Percentiles rank a stretch among this genome's conserved stretches.
These are phyloP conservation scores for Cryptosporidium baileyi DNA, from an alignment of 169 alveolate species.

Conservation along the genomic window DNA sequence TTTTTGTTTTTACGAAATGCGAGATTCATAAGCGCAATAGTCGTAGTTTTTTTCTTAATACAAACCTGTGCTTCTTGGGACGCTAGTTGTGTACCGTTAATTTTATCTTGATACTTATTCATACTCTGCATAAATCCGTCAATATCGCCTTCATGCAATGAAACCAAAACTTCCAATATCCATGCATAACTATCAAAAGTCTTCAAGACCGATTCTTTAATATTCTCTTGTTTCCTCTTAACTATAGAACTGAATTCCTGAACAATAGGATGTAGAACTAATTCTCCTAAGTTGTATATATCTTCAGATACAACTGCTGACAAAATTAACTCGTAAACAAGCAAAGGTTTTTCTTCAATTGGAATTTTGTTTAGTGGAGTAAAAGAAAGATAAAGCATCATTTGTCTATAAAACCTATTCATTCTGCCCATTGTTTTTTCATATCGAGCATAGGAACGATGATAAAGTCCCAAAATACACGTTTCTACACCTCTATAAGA, in stretches of 20 bases:
- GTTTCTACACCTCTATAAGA: conserved; percentile 37
- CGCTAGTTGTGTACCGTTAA: conserved; percentile 13
- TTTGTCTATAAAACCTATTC: conserved; percentile 35
- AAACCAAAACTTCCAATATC: conserved; percentile 44
- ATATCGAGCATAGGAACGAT: conserved; percentile 43
- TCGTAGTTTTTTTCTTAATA: conserved; percentile 34
- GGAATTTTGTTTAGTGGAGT: conserved; percentile 57
- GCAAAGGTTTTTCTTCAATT: neutral
- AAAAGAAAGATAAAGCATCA: conserved; percentile 18
- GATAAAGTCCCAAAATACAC: conserved; percentile 21
- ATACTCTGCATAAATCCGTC: neutral
- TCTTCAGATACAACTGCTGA: conserved; percentile 60
- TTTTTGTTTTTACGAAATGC: conserved; percentile 41
- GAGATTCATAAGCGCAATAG: conserved; percentile 59
- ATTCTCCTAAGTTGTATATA: conserved; percentile 54
- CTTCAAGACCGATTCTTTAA: neutral
- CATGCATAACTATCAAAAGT: neutral
- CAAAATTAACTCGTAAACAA: conserved; percentile 39
- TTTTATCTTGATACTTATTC: conserved; percentile 19
- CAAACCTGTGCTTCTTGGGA: conserved; percentile 22
- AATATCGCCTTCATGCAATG: conserved; percentile 59
- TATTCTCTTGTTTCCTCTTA: neutral
- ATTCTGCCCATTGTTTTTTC: conserved; percentile 51
- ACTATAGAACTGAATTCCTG: conserved; percentile 47
- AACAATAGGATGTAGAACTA: conserved; percentile 53